phyloP scores from a whole-genome alignment of 768 basidiomycete species.

The Boletus rufocinnamomeus region DNA sequence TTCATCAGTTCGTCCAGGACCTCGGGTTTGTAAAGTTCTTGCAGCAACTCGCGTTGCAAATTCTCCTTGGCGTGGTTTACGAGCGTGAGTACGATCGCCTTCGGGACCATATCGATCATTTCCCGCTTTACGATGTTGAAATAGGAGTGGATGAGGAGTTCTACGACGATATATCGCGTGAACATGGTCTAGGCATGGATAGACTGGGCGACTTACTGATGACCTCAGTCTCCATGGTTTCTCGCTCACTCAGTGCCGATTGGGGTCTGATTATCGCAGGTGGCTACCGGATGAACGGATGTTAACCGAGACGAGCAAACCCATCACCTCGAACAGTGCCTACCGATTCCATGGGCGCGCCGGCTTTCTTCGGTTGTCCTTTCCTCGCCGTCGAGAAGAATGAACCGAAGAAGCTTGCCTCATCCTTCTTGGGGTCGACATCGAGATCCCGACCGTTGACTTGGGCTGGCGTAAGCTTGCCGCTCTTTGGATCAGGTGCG shows the following conservation, averaged over 20 bases:
- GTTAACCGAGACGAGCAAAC: conserved; percentile 16
- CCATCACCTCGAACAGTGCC: conserved; percentile 15
- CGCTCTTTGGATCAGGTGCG: conserved; percentile 64
- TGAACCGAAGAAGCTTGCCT: conserved; percentile 89
- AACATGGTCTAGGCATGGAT: neutral
- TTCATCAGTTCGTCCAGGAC: conserved; percentile 94
- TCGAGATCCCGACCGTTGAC: conserved; percentile 94
- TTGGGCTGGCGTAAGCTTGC: conserved; percentile 58
- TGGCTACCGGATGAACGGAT: conserved; percentile 47
- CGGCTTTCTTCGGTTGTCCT: conserved; percentile 65
- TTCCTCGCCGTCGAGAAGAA: conserved; percentile 81
- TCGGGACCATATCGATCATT: conserved; percentile 99
- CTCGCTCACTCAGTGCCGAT: conserved; percentile 87
- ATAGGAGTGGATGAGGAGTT: conserved; percentile 94
- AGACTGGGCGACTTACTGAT: conserved; percentile 74
- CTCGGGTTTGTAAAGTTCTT: conserved; percentile 96
- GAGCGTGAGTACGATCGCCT: conserved; percentile 88
- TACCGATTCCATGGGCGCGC: conserved; percentile 59
- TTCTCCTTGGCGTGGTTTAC: conserved; percentile 94
- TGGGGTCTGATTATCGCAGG: conserved; percentile 89
- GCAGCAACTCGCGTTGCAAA: conserved; percentile 89
- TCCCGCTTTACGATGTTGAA: conserved; percentile 99
- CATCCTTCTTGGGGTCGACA: conserved; percentile 85
- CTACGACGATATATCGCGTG: conserved; percentile 41
- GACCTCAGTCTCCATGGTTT: conserved; percentile 98